A percentile compares a stretch with the other conserved stretches of the same genome.
These are phyloP conservation scores for Rhizopogon rudus DNA, from an alignment of 768 basidiomycete genomes.

Conservation along the genomic window DNA sequence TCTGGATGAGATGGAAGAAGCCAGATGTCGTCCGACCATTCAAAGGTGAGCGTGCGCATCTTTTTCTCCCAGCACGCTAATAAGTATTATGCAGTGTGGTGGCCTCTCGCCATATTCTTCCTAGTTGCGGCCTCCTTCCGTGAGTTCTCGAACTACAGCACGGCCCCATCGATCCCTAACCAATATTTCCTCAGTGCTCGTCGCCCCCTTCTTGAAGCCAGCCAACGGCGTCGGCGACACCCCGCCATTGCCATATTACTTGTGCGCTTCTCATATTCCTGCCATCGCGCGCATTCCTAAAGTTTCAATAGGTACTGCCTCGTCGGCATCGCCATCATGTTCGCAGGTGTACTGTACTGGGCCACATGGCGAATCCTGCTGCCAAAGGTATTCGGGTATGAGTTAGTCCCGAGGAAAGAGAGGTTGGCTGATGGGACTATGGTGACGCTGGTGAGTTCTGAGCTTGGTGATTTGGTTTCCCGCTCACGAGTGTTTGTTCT, in stretches of 20 bases:
- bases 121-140: conserved; percentile 46
- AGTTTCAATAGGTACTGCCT: conserved; percentile 39
- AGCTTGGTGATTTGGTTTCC: neutral
- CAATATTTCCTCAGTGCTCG: conserved; percentile 33
- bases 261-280: conserved; percentile 22
- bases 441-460: conserved; percentile 40
- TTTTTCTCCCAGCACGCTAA: neutral
- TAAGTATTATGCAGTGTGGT: conserved; percentile 38
- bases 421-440: conserved; percentile 47
- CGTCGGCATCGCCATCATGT: conserved; percentile 46
- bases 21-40: conserved; percentile 46
- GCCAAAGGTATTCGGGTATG: conserved; percentile 44
- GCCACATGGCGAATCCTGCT: conserved; percentile 46
- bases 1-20: conserved; percentile 50
- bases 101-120: conserved; percentile 51
- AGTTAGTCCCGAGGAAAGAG: conserved; percentile 45
- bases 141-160: conserved; percentile 20
- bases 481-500: neutral
- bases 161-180: neutral
- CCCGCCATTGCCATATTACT: conserved; percentile 54
- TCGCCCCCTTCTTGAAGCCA: conserved; percentile 52
- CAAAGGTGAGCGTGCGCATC: conserved; percentile 39
- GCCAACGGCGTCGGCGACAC: conserved; percentile 53
- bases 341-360: conserved; percentile 48
- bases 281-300: neutral